Conservation (phyloP, 2,329 filamentous ascomycete species). For the Alternaria solani region DNA sequence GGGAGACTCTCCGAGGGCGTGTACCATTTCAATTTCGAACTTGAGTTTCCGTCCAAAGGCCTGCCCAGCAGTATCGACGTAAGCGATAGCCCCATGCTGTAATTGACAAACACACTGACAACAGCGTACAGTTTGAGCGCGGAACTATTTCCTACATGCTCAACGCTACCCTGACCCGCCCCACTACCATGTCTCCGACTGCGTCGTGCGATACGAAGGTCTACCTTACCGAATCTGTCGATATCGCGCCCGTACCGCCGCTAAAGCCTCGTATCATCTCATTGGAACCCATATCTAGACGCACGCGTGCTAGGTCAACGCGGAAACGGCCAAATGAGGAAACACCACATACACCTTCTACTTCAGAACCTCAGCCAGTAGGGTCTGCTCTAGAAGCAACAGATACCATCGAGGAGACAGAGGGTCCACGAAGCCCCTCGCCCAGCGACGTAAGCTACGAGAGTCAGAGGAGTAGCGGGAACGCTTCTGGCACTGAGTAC, state of each 20-base stretch:
- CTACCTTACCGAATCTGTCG: constrained; percentile 80
- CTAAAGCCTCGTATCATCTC: constrained; percentile 86
- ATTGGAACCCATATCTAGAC: constrained; percentile 82
- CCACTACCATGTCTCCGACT: constrained; percentile 83
- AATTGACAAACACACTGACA: constrained; percentile 27
- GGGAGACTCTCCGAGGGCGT: constrained; percentile 76
- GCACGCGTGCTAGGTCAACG: constrained; percentile 66
- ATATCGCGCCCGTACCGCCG: constrained; percentile 76
- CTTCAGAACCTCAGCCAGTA: constrained; percentile 31
- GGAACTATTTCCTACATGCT: constrained; percentile 92
- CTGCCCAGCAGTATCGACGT: constrained; percentile 96
- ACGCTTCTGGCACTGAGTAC: constrained; percentile 55
- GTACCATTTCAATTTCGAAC: constrained; percentile 81
- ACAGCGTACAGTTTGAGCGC: constrained; percentile 80
- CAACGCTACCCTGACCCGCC: constrained; percentile 86
- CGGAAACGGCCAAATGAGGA: constrained; percentile 33
- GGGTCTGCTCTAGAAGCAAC: constrained; percentile 32
- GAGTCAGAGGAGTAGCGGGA: constrained; percentile 65
- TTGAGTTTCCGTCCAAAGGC: constrained; percentile 72
- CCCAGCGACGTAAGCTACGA: constrained; percentile 59
- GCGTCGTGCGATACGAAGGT: constrained; percentile 83
- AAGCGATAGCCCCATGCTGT: constrained; percentile 49
- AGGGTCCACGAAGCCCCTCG: constrained; percentile 53
- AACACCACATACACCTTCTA: constrained; percentile 22
- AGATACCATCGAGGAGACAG: constrained; percentile 40